phyloP scores from a whole-genome alignment of 139 green algal species.

The Auxenochlorella pyrenoidosa region DNA sequence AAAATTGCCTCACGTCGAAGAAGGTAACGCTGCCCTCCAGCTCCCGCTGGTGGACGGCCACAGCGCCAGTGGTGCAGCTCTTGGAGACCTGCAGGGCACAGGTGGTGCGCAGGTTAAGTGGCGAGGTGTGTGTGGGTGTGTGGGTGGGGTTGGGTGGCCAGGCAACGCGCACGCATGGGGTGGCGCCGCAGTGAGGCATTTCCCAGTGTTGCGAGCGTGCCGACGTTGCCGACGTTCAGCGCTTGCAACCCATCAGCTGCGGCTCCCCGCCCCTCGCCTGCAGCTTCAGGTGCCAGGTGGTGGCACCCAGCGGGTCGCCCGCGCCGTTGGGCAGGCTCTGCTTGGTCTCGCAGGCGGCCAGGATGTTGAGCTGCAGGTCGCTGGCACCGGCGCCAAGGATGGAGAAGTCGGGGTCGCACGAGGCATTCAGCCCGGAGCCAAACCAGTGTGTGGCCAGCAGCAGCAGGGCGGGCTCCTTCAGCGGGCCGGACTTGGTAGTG shows the following conservation, averaged over 20 bases:
- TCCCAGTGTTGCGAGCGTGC: too few relatives aligned
- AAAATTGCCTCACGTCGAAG: neutral
- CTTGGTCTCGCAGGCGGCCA: constrained; percentile 9
- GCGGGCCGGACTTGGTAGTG: neutral
- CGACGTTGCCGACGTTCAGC: too few relatives aligned
- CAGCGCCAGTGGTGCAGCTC: neutral
- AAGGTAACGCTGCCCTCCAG: neutral
- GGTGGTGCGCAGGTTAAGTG: too few relatives aligned
- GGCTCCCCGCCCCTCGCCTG: neutral
- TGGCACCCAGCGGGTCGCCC: neutral
- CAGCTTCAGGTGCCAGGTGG: constrained; percentile 20
- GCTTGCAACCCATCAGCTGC: too few relatives aligned
- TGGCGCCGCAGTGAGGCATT: too few relatives aligned
- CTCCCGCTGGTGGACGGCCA: neutral
- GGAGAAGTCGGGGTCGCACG: neutral
- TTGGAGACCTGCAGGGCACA: neutral
- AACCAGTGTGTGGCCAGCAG: constrained; percentile 8
- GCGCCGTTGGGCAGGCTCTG: neutral
- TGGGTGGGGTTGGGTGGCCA: too few relatives aligned
- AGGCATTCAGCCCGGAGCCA: neutral
- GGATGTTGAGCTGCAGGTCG: neutral
- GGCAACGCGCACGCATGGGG: too few relatives aligned
- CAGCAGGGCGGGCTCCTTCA: constrained; percentile 9
- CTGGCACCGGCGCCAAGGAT: neutral
- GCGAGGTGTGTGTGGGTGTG: too few relatives aligned